These are phyloP conservation scores for Amborella trichopoda DNA, from an alignment of 164 flowering plant genomes.

Conservation along the genomic window DNA sequence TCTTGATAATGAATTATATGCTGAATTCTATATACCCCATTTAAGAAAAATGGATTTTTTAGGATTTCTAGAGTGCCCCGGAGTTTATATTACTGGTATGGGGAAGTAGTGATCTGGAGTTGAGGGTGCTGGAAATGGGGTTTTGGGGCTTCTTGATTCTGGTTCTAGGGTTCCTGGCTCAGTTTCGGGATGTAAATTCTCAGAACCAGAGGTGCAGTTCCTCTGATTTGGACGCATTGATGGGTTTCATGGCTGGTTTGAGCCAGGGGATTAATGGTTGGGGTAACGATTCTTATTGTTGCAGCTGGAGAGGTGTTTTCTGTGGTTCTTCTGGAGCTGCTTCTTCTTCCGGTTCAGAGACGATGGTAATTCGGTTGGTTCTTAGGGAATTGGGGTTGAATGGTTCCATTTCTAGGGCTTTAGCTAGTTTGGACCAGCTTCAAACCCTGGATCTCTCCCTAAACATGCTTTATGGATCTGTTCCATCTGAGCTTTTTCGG, in stretches of 20 bases:
- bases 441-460: slow-evolving; percentile 10
- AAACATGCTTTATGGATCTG: slow-evolving; percentile 8
- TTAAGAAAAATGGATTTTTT: too few relatives aligned
- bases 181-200: too few relatives aligned
- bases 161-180: too few relatives aligned
- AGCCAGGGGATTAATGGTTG: slow-evolving; percentile 6
- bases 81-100: too few relatives aligned
- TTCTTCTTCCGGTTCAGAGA: slow-evolving; percentile 1
- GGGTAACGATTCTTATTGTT: slow-evolving; percentile 4
- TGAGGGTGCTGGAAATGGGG: too few relatives aligned
- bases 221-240: slow-evolving; percentile 9
- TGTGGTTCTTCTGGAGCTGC: slow-evolving; percentile 2
- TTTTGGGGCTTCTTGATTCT: too few relatives aligned
- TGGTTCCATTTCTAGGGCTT: slow-evolving; percentile 9
- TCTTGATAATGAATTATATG: too few relatives aligned
- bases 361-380: slow-evolving; percentile 9
- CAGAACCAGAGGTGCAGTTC: slow-evolving; percentile 12
- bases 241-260: slow-evolving; percentile 3
- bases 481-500: slow-evolving; percentile 7
- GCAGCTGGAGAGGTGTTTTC: slow-evolving; percentile 8
- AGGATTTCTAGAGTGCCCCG: too few relatives aligned
- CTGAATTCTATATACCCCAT: too few relatives aligned
- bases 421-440: slow-evolving; percentile 12
- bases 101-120: too few relatives aligned
- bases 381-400: slow-evolving; percentile 4